Percentiles rank a stretch among this genome's conserved stretches.
phyloP scores from a whole-genome alignment of 83 land plant species.

The Picea abies region DNA sequence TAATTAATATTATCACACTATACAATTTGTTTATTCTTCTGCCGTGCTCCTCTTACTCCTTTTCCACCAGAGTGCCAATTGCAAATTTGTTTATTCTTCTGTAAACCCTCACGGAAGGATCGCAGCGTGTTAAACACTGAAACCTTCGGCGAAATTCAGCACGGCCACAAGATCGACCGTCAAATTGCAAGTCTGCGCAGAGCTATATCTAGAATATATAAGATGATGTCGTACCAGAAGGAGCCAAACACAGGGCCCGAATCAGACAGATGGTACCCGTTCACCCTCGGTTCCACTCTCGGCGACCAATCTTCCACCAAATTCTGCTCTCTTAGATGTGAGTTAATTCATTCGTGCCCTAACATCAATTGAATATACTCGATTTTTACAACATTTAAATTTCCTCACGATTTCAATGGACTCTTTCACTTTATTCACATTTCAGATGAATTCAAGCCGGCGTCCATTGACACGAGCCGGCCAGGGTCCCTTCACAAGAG shows the following conservation, averaged over 20 bases:
- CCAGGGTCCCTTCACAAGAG: slow-evolving; percentile 78
- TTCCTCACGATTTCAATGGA: not conserved
- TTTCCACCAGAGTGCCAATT: too few relatives aligned
- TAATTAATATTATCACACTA: too few relatives aligned
- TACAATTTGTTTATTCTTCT: too few relatives aligned
- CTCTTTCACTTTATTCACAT: not conserved
- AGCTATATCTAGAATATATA: too few relatives aligned
- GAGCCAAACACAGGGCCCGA: slow-evolving; percentile 82
- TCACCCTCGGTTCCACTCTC: slow-evolving; percentile 75
- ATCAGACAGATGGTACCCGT: slow-evolving; percentile 70
- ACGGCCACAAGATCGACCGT: too few relatives aligned
- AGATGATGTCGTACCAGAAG: slow-evolving; percentile 18
- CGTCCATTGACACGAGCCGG: slow-evolving; percentile 85
- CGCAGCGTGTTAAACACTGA: too few relatives aligned
- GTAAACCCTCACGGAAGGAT: too few relatives aligned
- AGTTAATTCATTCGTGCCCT: slow-evolving; percentile 15
- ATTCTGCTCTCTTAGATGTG: slow-evolving; percentile 88
- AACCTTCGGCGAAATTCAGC: too few relatives aligned
- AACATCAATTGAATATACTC: not conserved
- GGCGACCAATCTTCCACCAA: slow-evolving; percentile 52
- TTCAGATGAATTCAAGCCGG: slow-evolving; percentile 97
- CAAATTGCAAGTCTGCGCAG: not conserved
- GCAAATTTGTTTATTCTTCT: too few relatives aligned
- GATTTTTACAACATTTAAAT: not conserved
- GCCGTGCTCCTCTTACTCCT: too few relatives aligned